Conservation (phyloP, 495 filamentous ascomycete genomes). For the Xeromyces bisporus region DNA sequence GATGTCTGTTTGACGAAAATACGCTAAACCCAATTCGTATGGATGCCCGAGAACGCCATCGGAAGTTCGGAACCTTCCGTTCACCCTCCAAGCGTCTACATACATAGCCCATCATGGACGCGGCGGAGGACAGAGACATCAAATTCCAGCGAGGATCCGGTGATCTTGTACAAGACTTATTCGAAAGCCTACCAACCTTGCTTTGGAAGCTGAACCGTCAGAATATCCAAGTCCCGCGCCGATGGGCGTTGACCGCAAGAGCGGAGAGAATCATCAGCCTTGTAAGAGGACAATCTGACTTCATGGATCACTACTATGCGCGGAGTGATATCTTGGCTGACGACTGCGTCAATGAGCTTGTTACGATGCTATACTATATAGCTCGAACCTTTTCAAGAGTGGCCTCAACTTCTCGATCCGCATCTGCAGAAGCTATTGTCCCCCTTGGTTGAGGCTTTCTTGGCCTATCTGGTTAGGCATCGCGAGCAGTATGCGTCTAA, state of each 20-base stretch:
- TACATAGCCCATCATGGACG: constrained; percentile 22
- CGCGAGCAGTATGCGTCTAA: constrained; percentile 19
- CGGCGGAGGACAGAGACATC: constrained; percentile 45
- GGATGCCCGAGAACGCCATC: too few species aligned
- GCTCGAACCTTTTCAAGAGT: constrained; percentile 88
- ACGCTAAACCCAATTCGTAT: too few species aligned
- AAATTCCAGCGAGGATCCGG: constrained; percentile 55
- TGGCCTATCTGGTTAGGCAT: constrained; percentile 42
- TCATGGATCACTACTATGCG: not conserved
- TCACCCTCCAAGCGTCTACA: too few species aligned
- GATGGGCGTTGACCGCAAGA: constrained; percentile 23
- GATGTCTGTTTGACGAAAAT: too few species aligned
- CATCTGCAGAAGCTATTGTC: constrained; percentile 60
- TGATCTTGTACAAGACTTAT: constrained; percentile 50
- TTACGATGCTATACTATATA: constrained; percentile 18
- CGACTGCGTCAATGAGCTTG: not conserved
- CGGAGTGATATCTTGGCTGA: not conserved
- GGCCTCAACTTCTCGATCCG: constrained; percentile 88
- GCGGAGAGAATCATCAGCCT: constrained; percentile 26
- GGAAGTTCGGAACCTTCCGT: too few species aligned
- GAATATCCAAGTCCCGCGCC: constrained; percentile 18
- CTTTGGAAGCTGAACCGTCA: constrained; percentile 23
- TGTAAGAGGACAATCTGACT: constrained; percentile 12
- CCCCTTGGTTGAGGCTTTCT: constrained; percentile 52
- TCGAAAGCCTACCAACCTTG: constrained; percentile 32